phyloP scores from a whole-genome alignment of 129 eudicot genomes.

The Solidago caesia region DNA sequence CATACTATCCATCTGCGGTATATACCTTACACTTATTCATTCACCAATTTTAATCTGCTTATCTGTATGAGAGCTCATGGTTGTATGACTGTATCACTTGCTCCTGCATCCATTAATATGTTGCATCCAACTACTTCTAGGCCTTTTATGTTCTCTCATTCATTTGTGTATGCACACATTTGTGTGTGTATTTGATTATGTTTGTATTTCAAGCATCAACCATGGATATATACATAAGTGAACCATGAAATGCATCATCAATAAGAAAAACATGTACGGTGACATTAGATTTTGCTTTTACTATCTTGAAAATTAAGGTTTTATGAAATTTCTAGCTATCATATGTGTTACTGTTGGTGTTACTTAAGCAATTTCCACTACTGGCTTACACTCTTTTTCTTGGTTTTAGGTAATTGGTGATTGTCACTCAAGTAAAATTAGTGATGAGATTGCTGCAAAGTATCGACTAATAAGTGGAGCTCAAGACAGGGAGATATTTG shows the following conservation, averaged over 20 bases:
- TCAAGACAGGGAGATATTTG: conserved; percentile 71
- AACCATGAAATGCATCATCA: conserved; percentile 2
- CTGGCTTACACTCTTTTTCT: neutral
- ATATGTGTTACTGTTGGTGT: conserved; percentile 6
- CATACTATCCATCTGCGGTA: conserved; percentile 8
- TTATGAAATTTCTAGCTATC: conserved; percentile 7
- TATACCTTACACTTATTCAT: conserved; percentile 15
- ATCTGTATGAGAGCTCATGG: conserved; percentile 3
- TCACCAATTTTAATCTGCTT: conserved; percentile 7
- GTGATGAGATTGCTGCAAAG: conserved; percentile 66
- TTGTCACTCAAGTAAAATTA: conserved; percentile 54
- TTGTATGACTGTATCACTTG: conserved; percentile 10
- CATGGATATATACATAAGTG: neutral
- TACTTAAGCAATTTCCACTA: neutral
- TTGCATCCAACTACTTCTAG: conserved; percentile 4
- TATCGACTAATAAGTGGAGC: conserved; percentile 50
- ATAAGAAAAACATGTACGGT: neutral
- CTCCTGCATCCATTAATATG: conserved; percentile 6
- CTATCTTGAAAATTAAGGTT: neutral
- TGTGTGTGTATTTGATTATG: neutral
- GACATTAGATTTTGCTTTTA: conserved; percentile 13
- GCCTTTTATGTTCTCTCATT: neutral
- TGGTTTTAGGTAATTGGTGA: conserved; percentile 86
- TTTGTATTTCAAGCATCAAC: conserved; percentile 7
- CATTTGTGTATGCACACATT: neutral